phyloP scores from a whole-genome alignment of 208 protist species.

The Leptomonas seymouri region DNA sequence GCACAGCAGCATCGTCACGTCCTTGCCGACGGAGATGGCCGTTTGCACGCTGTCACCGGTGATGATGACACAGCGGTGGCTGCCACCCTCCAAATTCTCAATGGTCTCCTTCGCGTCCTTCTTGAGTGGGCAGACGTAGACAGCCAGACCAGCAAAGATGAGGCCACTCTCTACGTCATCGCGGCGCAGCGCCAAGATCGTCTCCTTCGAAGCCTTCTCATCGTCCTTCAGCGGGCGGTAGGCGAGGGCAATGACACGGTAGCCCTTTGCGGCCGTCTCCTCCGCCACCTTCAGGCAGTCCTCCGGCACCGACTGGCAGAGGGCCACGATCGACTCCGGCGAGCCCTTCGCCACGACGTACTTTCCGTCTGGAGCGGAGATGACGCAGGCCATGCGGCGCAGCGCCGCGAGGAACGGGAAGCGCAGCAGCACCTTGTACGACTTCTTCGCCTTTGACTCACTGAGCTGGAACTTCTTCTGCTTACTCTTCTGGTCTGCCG shows the following conservation, averaged over 20 bases:
- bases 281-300: constrained; percentile 86
- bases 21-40: constrained; percentile 95
- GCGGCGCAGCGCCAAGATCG: constrained; percentile 63
- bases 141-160: constrained; percentile 96
- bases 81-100: constrained; percentile 72
- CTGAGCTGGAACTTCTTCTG: constrained; percentile 19
- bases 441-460: constrained; percentile 22
- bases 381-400: constrained; percentile 96
- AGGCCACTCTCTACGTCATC: constrained; percentile 92
- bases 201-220: constrained; percentile 47
- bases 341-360: constrained; percentile 95
- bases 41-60: constrained; percentile 99
- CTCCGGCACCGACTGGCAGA: constrained; percentile 84
- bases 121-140: constrained; percentile 96
- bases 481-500: constrained; percentile 2
- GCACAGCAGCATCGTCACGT: constrained; percentile 87
- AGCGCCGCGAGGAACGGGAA: constrained; percentile 96
- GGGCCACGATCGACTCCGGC: constrained; percentile 92
- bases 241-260: constrained; percentile 97
- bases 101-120: constrained; percentile 91
- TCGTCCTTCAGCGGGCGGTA: constrained; percentile 76
- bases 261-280: constrained; percentile 89
- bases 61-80: constrained; percentile 96
- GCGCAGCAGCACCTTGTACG: constrained; percentile 84
- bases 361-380: constrained; percentile 56